Base-by-base conservation (phyloP, 768 basidiomycete genomes). In the Postia placenta region DNA sequence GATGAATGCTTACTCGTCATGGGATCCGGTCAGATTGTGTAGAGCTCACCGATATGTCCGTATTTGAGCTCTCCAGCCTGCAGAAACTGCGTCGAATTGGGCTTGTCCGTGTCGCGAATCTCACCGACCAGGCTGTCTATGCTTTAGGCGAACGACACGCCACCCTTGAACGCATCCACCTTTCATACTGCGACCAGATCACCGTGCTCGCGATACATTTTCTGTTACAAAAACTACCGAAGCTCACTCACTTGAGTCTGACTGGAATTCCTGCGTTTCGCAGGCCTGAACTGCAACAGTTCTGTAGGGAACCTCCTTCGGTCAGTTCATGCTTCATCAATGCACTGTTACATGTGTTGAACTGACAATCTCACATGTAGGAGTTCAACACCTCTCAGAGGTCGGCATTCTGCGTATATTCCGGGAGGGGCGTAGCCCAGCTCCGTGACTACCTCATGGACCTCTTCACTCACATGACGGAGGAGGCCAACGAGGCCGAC, bases 221-320 rank as follows among this genome's bases (percentile, higher is more conserved):
- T 65, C 76, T 99, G 39, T 77, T 99, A 37, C 83, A 87, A 61
- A 85, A 86, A 60, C 75, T 98, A n/a, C 82, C 83, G 61, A 88
- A 89, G 57, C 72, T 99, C 25, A 96, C 92, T 1, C 96, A 99
- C 70, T 76, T 99, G 41, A 95, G 92, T 66, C 68, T 99, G 53
- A 97, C 96, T n/a, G 96, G 94, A n/a, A 87, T 99, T 26, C 84
- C 85, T 7, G 82, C 92, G 5, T 98, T 99, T 72, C 80, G 85
- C 44, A 79, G 87, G 58, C 73, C 77, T 25, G 92, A 93, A 56
- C 65, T 96, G 48, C 93, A 97, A 64, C 76, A 80, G 54, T 98
- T 91, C 62, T 96, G 96, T 66, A 79, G 95, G 33, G 76, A 82
- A 33, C 86, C 92, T 19, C 96, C 96, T 12, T 73, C 79, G 60